Evolutionary conservation across 257 asterid genomes (phyloP), one percentile per base, ranked within the genome.

Genomic region (Agastache rugosa): DNA sequence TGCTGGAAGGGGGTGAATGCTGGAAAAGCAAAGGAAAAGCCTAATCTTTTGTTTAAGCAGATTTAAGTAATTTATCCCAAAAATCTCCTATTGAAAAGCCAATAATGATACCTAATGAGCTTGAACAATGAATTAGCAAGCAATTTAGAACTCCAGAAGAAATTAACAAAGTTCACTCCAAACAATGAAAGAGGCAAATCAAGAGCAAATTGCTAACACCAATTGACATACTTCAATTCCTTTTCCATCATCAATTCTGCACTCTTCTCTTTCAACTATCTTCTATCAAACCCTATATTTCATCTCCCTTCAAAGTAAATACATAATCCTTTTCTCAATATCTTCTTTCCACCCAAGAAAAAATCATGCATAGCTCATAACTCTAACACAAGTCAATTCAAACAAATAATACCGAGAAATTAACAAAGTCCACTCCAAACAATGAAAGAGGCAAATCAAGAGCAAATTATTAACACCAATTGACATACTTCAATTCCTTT

Each of bases 281-380:
- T 20, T 42, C 23, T 42, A 16, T 44, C 41, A 42, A 47, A 58
- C 29, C 69, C 55, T 54, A 75, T 31, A 2, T 6, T 55, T 25
- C 2, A 76, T 34, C 23, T 60, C 63, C 47, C 23, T 50, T 76
- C 41, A 76, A 37, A 47, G 37, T 17, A 11, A 34, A 25, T 25
- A 2, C 29, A 25, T 25, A 25, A 25, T 25, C 29, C 29, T 25
- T 25, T 25, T 25, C 29, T 25, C 29, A 25, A 25, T 25, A 25
- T 0, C 29, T 25, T 25, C 29, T 25, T 25, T 25, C 29, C 29
- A 25, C 29, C 29, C 29, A 25, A 25, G 29, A 25, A 25, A 25
- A 25, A 25, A 25, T 25, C 29, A 25, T 25, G 29, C 29, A 25
- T 25, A 25, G 29, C 29, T 25, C 29, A 25, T 25, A 25, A 25